Evolutionary conservation across 116 monocot genomes (phyloP).

Genomic region (Papilionanthe hybrid): DNA sequence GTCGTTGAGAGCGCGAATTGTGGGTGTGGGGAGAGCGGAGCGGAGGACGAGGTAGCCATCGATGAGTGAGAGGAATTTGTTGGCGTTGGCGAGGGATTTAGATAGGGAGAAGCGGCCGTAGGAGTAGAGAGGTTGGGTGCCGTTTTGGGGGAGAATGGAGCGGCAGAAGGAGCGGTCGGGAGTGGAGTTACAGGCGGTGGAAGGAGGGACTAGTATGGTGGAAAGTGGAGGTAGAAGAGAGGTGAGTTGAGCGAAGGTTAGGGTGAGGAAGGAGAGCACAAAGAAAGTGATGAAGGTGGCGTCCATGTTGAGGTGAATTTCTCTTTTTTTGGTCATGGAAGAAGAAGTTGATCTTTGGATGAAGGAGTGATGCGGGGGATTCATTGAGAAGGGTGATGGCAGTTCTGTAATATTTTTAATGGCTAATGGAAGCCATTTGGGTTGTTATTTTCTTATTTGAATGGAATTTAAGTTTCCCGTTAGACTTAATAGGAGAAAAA

Average conservation of each 20-base stretch:
- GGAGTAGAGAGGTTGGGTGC: slow-evolving; percentile 41
- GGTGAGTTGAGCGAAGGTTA: not conserved
- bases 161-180: slow-evolving; percentile 59
- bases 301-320: not conserved
- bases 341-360: no score
- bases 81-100: slow-evolving; percentile 42
- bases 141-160: slow-evolving; percentile 33
- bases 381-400: no score
- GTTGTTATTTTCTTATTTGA: no score
- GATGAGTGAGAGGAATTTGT: slow-evolving; percentile 23
- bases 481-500: no score
- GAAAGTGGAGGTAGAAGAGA: slow-evolving; percentile 19
- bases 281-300: slow-evolving; percentile 11
- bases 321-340: no score
- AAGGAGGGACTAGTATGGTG: slow-evolving; percentile 23
- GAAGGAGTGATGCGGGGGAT: no score
- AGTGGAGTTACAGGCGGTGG: slow-evolving; percentile 52
- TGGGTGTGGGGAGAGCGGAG: slow-evolving; percentile 12
- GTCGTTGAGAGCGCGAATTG: slow-evolving; percentile 49
- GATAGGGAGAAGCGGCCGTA: slow-evolving; percentile 65
- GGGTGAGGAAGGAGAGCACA: slow-evolving; percentile 11
- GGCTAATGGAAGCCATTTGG: no score
- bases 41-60: slow-evolving; percentile 25
- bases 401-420: no score
- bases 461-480: no score